Percentiles rank a stretch among this genome's conserved stretches.
phyloP scores from a whole-genome alignment of 192 early-diverging fungal genomes.

The Rhizophagus sp. region DNA sequence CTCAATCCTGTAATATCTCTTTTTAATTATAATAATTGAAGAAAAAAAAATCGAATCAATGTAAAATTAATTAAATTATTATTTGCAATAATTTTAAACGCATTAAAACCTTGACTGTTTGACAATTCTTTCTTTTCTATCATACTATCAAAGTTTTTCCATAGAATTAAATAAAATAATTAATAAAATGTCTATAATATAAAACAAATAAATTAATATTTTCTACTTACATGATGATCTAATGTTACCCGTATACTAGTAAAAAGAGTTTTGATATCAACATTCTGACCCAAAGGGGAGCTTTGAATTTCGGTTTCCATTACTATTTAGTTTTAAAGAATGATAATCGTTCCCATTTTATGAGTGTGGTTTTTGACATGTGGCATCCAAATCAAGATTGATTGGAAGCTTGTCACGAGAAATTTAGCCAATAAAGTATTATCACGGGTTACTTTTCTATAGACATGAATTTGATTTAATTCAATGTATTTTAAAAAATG shows the following conservation, averaged over 20 bases:
- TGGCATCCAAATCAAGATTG: too few relatives aligned
- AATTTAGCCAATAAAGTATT: too few relatives aligned
- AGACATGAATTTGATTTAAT: too few relatives aligned
- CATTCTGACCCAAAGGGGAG: too few relatives aligned
- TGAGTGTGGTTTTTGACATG: too few relatives aligned
- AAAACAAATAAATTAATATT: background rate
- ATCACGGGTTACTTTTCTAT: too few relatives aligned
- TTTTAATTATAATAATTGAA: background rate
- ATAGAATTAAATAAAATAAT: background rate
- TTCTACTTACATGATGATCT: constrained; percentile 8
- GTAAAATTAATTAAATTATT: background rate
- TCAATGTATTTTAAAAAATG: background rate
- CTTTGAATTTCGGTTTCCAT: too few relatives aligned
- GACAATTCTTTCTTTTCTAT: constrained; percentile 43
- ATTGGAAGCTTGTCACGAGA: too few relatives aligned
- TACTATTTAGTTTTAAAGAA: too few relatives aligned
- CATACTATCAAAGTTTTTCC: constrained; percentile 30
- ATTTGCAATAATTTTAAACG: background rate
- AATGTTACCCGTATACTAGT: background rate
- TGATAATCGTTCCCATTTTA: too few relatives aligned
- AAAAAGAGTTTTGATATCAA: too few relatives aligned
- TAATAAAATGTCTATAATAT: background rate
- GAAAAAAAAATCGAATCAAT: background rate
- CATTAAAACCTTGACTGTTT: constrained; percentile 33
- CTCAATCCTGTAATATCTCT: constrained; percentile 48